Evolutionary conservation across 345 rosid genomes (phyloP), one percentile per base, ranked within the genome.

Genomic region (Geranium brycei): DNA sequence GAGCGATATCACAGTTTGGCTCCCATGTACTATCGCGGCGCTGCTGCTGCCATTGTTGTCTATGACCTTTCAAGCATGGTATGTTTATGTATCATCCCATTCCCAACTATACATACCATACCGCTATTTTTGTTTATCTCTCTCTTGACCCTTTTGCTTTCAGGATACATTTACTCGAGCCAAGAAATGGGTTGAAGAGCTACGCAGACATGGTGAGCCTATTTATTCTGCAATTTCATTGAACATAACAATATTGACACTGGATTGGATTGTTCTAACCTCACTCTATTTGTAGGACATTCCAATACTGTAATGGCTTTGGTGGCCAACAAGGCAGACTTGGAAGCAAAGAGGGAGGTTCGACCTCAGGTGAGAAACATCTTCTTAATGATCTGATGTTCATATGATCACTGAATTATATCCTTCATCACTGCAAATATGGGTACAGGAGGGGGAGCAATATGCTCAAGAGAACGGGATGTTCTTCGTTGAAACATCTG

Each of bases 11-110:
- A 80, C 68, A 80, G 83, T 73, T 70, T 80, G 71, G 83, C 83
- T 57, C 83, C 83, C 13, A 80, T 80, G 83, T 80, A 76, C 68
- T 80, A 80, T 72, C 80, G 80, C 2, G 83, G 83, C 1, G 83
- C 83, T 7, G 80, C 80, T 6, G 83, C 83, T 17, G 80, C 83
- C 6, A 47, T 80, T 19, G 66, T 80, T 59, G 79, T 77, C 19
- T 80, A 77, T 47, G 83, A 80, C 66, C 74, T 80, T 63, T 71
- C 83, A 35, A 76, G 76, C 66, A 57, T 40, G 73, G 83, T 80
- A 66, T 59, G 58, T n/a, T 0, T 2, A 38, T 35, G 14, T 64
- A 38, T 19, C 4, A 3, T 38, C 57, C 6, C 17, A 7, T 32
- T 38, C 28, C 47, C 47, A 23, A 15, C 17, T n/a, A 51, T 19